Conservation (phyloP, 805 yeast genomes). For the Blastobotrys attinorum region DNA sequence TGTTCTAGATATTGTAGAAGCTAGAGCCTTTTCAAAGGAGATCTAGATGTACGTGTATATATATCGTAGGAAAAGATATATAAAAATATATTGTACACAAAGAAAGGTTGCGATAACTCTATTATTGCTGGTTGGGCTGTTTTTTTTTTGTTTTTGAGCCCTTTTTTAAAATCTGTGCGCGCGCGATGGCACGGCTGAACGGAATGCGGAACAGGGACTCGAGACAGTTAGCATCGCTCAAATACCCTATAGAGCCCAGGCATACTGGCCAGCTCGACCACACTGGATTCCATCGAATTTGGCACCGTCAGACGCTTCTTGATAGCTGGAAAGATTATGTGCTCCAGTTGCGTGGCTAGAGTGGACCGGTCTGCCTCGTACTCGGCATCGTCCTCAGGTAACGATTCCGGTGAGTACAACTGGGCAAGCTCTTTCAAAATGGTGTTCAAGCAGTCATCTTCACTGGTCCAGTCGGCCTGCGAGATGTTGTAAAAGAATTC, state of each 20-base stretch:
- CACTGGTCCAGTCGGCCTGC: slow-evolving; percentile 57
- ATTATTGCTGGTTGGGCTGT: too few species aligned
- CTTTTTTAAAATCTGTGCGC: too few species aligned
- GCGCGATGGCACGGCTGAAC: too few species aligned
- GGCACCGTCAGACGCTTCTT: slow-evolving; percentile 62
- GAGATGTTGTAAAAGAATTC: slow-evolving; percentile 58
- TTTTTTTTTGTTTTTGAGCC: too few species aligned
- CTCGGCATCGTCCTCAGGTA: slow-evolving; percentile 27
- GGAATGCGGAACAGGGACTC: too few species aligned
- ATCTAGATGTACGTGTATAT: too few species aligned
- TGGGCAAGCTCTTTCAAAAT: slow-evolving; percentile 62
- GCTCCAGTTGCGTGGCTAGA: slow-evolving; percentile 39
- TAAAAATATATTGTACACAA: too few species aligned
- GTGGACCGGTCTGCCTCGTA: slow-evolving; percentile 20
- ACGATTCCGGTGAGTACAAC: slow-evolving; percentile 59
- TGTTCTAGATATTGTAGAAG: too few species aligned
- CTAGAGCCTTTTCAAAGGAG: too few species aligned
- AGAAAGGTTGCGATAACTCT: too few species aligned
- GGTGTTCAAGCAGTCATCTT: slow-evolving; percentile 58
- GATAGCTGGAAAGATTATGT: slow-evolving; percentile 55
- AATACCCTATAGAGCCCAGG: slow-evolving; percentile 89
- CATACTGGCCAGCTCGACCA: slow-evolving; percentile 79
- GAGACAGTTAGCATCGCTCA: slow-evolving; percentile 71
- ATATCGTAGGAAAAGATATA: too few species aligned
- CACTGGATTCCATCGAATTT: slow-evolving; percentile 39